Evolutionary conservation across 1,284 basidiomycete species (phyloP), one percentile per base, ranked within the genome.

Genomic region (Papiliotrema fonsecae): DNA sequence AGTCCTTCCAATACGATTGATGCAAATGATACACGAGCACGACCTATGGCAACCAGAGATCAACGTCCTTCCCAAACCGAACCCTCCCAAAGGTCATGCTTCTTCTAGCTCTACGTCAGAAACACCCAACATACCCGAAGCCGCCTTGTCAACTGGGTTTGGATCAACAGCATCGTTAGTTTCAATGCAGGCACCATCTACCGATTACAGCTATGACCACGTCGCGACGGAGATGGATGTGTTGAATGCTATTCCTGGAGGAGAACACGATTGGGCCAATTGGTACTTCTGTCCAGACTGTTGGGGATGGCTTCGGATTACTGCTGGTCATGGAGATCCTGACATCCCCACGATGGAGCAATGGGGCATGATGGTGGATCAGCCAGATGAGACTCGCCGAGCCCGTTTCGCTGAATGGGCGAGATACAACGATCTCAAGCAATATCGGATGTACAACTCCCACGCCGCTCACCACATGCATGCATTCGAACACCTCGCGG

Each of bases 261-360:
- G 60, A 2, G 28, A 32, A 19, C 42, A 54, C 6, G 25, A 49
- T 18, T 55, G 58, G 34, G 25, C 50, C 5, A 54, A 69, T 19
- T 72, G 66, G 66, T 72, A 57, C 48, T 72, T 70, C 51, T 72
- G 69, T 44, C 40, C 57, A 14, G 54, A 53, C 0, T 72, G 69
- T 40, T 68, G 62, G 60, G 62, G 53, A 3, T 72, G 69, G 69
- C 30, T 64, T 9, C 50, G 58, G 16, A 56, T 71, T 10, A 42
- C 50, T 1, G 43, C 49, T 6, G 58, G 61, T 9, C 34, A 26
- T 7, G 59, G 51, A 10, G 32, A 42, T 2, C 35, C 47, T 1
- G 48, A 51, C 0, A 32, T 62, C 11, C 45, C 36, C 3, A 25
- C 50, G 6, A 52, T 57, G 54, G 58, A 62, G 6, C 61, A 60